A percentile compares a stretch with the other conserved stretches of the same genome.
Evolutionary conservation across 768 basidiomycete species (phyloP).

Genomic region (Boletellus emodensis): DNA sequence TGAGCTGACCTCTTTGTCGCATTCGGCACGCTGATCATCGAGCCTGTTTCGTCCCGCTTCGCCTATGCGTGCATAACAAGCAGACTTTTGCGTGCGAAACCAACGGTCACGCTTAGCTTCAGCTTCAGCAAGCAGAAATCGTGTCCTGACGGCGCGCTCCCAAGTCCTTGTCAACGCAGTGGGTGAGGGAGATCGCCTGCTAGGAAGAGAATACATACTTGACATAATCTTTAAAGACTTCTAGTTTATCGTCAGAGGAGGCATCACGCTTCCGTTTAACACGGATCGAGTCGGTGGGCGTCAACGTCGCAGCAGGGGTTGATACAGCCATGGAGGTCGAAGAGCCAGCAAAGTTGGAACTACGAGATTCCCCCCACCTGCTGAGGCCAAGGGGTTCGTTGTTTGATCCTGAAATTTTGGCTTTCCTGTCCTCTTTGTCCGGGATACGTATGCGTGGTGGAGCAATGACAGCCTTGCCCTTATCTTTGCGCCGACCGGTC

Average conservation of each 20-base stretch:
- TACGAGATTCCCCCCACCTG: conserved; percentile 14
- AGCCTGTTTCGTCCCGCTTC: conserved; percentile 29
- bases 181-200: neutral
- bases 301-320: conserved; percentile 11
- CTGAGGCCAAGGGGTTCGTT: conserved; percentile 12
- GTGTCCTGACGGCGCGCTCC: conserved; percentile 31
- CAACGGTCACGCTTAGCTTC: conserved; percentile 28
- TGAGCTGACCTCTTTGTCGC: conserved; percentile 21
- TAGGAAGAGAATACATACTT: conserved; percentile 18
- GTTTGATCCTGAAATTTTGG: conserved; percentile 24
- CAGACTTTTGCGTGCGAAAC: conserved; percentile 30
- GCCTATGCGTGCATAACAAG: conserved; percentile 27
- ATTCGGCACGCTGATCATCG: conserved; percentile 25
- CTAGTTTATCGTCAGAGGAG: conserved; percentile 19
- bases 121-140: conserved; percentile 23
- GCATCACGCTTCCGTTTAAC: conserved; percentile 26
- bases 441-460: conserved; percentile 28
- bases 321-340: conserved; percentile 8
- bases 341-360: neutral
- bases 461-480: conserved; percentile 10
- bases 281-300: conserved; percentile 16
- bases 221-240: conserved; percentile 28
- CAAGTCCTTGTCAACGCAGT: conserved; percentile 17
- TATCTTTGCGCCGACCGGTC: conserved; percentile 5
- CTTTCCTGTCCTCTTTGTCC: conserved; percentile 9